A percentile compares a stretch with the other conserved stretches of the same genome.
Conservation (phyloP, 306 rosid species). For the Luffa aegyptiaca region DNA sequence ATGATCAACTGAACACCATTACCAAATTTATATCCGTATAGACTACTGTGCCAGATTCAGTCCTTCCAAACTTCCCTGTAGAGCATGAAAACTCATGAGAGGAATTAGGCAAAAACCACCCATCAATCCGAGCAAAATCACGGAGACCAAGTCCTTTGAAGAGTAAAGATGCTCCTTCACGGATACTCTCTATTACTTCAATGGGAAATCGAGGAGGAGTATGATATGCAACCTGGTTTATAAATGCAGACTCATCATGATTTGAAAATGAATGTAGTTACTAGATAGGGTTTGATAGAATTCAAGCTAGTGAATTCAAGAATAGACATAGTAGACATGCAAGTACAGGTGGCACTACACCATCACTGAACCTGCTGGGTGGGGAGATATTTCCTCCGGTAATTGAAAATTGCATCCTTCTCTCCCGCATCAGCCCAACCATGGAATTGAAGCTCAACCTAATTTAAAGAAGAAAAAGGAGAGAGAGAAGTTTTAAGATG, state of each 20-base stretch:
- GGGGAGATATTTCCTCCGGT: constrained; percentile 91
- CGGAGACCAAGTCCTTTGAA: constrained; percentile 53
- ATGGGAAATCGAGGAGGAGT: constrained; percentile 90
- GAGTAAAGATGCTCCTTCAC: constrained; percentile 73
- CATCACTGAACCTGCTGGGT: constrained; percentile 69
- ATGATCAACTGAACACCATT: background rate
- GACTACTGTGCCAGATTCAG: constrained; percentile 54
- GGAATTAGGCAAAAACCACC: constrained; percentile 81
- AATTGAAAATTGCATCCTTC: constrained; percentile 93
- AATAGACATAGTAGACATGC: background rate
- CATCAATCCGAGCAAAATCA: constrained; percentile 95
- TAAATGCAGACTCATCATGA: constrained; percentile 10
- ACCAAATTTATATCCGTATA: constrained; percentile 95
- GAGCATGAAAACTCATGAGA: constrained; percentile 30
- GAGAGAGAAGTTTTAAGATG: constrained; percentile 11
- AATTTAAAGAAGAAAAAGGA: constrained; percentile 17
- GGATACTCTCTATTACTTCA: constrained; percentile 60
- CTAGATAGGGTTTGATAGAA: background rate
- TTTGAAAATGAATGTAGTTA: background rate
- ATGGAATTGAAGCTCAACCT: constrained; percentile 76
- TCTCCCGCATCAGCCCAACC: constrained; percentile 54
- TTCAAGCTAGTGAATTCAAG: background rate
- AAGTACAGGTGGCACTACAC: background rate
- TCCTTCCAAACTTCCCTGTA: constrained; percentile 48
- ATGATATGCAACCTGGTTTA: constrained; percentile 74